A percentile compares a stretch with the other conserved stretches of the same genome.
Conservation (phyloP, 2,329 filamentous ascomycete genomes). For the Calonectria hawksworthii region DNA sequence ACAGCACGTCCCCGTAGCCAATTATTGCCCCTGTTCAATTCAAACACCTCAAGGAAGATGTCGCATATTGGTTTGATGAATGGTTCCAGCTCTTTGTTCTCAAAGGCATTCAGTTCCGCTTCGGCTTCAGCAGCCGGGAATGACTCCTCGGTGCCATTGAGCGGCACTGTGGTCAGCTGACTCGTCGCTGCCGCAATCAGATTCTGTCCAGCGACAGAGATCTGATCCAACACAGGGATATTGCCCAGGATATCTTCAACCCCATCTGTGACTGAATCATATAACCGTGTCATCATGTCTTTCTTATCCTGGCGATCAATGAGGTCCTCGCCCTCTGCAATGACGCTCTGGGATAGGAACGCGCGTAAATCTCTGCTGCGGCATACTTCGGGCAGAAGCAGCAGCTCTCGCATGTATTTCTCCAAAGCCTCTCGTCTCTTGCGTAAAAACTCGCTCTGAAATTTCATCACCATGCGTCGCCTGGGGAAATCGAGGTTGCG, state of each 20-base stretch:
- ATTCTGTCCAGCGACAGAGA: constrained; percentile 93
- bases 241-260: constrained; percentile 99
- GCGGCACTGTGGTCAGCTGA: constrained; percentile 70
- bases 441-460: constrained; percentile 95
- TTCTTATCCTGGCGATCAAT: constrained; percentile 76
- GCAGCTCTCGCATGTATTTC: constrained; percentile 84
- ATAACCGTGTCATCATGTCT: constrained; percentile 94
- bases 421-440: constrained; percentile 89
- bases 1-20: constrained; percentile 97
- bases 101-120: constrained; percentile 93
- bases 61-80: constrained; percentile 99
- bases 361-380: constrained; percentile 92
- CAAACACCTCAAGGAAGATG: constrained; percentile 95
- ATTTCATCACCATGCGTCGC: constrained; percentile 93
- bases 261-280: constrained; percentile 96
- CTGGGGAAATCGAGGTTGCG: constrained; percentile 92
- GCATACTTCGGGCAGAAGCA: constrained; percentile 92
- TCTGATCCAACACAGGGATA: constrained; percentile 93
- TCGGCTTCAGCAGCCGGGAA: constrained; percentile 81
- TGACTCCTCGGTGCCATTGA: constrained; percentile 66
- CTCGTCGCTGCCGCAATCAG: constrained; percentile 82
- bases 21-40: constrained; percentile 94
- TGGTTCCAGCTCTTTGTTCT: constrained; percentile 89
- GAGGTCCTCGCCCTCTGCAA: constrained; percentile 72
- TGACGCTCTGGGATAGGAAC: constrained; percentile 91